These are phyloP conservation scores for Jaenimonas drosophilae DNA, from an alignment of 208 protist genomes.

Conservation along the genomic window DNA sequence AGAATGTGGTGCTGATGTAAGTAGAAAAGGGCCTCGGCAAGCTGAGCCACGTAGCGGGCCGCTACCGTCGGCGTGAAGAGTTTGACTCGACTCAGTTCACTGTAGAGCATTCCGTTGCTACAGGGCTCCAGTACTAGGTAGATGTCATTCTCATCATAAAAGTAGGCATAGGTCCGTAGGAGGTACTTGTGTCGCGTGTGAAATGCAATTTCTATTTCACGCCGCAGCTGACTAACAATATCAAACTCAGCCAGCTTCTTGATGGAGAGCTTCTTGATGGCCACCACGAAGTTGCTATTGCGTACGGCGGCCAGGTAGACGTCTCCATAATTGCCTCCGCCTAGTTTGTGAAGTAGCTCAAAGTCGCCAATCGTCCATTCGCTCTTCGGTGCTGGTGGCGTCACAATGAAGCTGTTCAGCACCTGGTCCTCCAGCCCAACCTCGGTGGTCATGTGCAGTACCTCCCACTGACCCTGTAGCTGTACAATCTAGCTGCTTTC, in stretches of 20 bases:
- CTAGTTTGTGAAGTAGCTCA: slow-evolving; percentile 91
- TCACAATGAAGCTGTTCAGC: slow-evolving; percentile 60
- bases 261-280: slow-evolving; percentile 96
- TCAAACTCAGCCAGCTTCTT: slow-evolving; percentile 92
- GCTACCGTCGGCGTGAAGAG: slow-evolving; percentile 80
- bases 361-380: slow-evolving; percentile 90
- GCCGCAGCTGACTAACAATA: slow-evolving; percentile 95
- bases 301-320: slow-evolving; percentile 98
- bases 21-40: slow-evolving; percentile 94
- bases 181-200: slow-evolving; percentile 98
- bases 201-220: slow-evolving; percentile 99
- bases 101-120: slow-evolving; percentile 97
- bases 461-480: no score
- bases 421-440: slow-evolving; percentile 38
- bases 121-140: slow-evolving; percentile 99
- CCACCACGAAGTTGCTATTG: slow-evolving; percentile 95
- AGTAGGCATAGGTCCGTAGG: slow-evolving; percentile 96
- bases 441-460: slow-evolving; percentile 27
- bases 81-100: slow-evolving; percentile 87
- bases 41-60: slow-evolving; percentile 89
- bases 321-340: slow-evolving; percentile 97
- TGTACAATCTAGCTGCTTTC: no score
- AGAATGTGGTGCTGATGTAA: slow-evolving; percentile 96
- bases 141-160: slow-evolving; percentile 95
- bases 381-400: slow-evolving; percentile 42